These are phyloP conservation scores for Castanospermum australe DNA, from an alignment of 306 rosid species.

Conservation along the genomic window DNA sequence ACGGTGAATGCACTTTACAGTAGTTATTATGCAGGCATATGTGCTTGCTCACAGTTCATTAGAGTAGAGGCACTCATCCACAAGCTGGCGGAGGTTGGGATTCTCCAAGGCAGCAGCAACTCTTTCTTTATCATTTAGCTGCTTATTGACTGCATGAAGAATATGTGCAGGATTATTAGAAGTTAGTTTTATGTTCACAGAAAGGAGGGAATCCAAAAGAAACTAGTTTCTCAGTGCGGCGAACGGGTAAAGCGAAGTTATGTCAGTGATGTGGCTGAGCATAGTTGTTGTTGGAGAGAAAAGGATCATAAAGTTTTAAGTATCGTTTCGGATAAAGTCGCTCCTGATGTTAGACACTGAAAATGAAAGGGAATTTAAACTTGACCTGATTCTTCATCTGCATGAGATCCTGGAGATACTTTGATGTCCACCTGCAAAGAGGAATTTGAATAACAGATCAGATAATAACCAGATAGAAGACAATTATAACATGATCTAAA, in stretches of 20 bases:
- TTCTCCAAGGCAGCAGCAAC: constrained; percentile 95
- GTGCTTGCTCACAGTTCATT: constrained; percentile 66
- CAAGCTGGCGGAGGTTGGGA: constrained; percentile 96
- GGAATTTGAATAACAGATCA: constrained; percentile 24
- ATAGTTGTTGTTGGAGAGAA: not conserved
- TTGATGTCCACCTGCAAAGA: constrained; percentile 86
- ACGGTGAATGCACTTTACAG: constrained; percentile 31
- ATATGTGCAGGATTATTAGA: not conserved
- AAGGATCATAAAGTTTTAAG: not conserved
- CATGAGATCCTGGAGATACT: constrained; percentile 96
- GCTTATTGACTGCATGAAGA: constrained; percentile 77
- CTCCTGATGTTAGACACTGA: not conserved
- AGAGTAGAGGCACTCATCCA: constrained; percentile 88
- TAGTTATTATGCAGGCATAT: constrained; percentile 16
- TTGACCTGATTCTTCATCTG: constrained; percentile 86
- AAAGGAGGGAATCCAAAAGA: constrained; percentile 11
- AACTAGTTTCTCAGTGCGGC: constrained; percentile 3
- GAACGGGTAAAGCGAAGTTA: not conserved
- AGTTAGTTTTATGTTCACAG: constrained; percentile 19
- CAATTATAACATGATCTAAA: not conserved
- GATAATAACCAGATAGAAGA: constrained; percentile 9
- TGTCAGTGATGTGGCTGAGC: not conserved
- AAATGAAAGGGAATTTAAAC: not conserved
- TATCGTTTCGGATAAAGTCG: not conserved
- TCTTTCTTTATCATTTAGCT: constrained; percentile 92